These are phyloP conservation scores for Chytridium lagenaria DNA, from an alignment of 371 early-diverging fungal species.

Conservation along the genomic window DNA sequence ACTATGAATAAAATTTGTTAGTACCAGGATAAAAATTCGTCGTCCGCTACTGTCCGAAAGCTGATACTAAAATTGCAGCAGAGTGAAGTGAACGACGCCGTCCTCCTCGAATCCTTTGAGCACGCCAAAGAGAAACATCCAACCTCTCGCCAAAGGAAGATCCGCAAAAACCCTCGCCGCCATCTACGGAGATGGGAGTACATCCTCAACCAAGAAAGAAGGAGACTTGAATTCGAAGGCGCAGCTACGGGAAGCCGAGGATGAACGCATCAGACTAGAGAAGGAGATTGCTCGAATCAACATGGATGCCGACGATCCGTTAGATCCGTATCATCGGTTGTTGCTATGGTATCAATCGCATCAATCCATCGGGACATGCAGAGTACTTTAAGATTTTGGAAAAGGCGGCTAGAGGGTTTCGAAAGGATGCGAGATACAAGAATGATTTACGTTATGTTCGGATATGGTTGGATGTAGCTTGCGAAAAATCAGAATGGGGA, in stretches of 20 bases:
- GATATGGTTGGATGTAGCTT: conserved; percentile 76
- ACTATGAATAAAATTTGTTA: too few species aligned
- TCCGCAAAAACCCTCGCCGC: conserved; percentile 60
- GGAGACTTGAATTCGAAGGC: background rate
- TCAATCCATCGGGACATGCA: conserved; percentile 71
- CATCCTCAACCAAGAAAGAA: background rate
- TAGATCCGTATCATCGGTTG: conserved; percentile 75
- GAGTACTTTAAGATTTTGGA: conserved; percentile 66
- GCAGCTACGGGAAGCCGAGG: conserved; percentile 17
- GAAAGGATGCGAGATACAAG: conserved; percentile 68
- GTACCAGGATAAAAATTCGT: too few species aligned
- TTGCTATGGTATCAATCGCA: conserved; percentile 74
- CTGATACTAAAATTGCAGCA: background rate
- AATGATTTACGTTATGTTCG: conserved; percentile 79
- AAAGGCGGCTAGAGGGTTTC: conserved; percentile 63
- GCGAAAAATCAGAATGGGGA: conserved; percentile 58
- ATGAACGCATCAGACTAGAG: conserved; percentile 23
- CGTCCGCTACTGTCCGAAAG: background rate
- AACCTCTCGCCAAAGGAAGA: conserved; percentile 71
- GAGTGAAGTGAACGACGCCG: background rate
- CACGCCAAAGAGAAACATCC: conserved; percentile 84
- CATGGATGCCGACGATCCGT: conserved; percentile 68
- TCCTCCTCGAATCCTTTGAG: conserved; percentile 55
- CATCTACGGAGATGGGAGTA: conserved; percentile 51
- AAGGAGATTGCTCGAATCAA: conserved; percentile 1